Base-by-base conservation (phyloP, 768 basidiomycete species). In the Naganishia kalamii region DNA sequence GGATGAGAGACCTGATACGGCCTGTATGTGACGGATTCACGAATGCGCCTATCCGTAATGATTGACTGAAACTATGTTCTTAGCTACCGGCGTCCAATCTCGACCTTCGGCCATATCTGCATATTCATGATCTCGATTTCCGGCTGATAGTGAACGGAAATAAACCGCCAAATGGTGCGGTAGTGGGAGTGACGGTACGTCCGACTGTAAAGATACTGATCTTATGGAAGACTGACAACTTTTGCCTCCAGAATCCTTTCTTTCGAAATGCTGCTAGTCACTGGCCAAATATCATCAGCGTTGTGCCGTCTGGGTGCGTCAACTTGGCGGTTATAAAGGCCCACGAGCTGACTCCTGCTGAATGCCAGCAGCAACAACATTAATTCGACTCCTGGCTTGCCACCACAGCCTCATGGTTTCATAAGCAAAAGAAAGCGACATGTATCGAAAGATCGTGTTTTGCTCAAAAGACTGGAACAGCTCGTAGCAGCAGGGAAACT, bases 41-140 rank as follows among this genome's bases (percentile, higher is more conserved):
- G n/a, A n/a, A n/a, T n/a, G n/a, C n/a, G n/a, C n/a, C n/a, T n/a
- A n/a, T n/a, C n/a, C n/a, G n/a, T n/a, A n/a, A n/a, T n/a, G n/a
- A n/a, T 50, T 60, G 32, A 46, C 27, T 52, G 15, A 21, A 1
- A 4, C 41, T 27, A 10, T 44, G 21, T n/a, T 4, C 3, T 19
- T 19, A 57, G 54, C 41, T 68, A 25, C 90, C 92, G 3, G 81
- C 90, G 8, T 84, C 87, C 25, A 68, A 57, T 0, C 85, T 85
- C 1, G 93, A 99, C 72, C 85, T 90, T 71, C 84, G 94, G 10
- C 94, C 94, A 0, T 99, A 94, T 77, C 89, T 97, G 69, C 96
- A 94, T 17, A 92, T 99, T 71, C 94, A 97, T 75, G 94, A 97
- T 72, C 83, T 83, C n/a, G 92, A 96, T 66, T 86, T 88, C 68